Conservation (phyloP, 2,329 filamentous ascomycete species). For the Stagonosporopsis vannaccii region DNA sequence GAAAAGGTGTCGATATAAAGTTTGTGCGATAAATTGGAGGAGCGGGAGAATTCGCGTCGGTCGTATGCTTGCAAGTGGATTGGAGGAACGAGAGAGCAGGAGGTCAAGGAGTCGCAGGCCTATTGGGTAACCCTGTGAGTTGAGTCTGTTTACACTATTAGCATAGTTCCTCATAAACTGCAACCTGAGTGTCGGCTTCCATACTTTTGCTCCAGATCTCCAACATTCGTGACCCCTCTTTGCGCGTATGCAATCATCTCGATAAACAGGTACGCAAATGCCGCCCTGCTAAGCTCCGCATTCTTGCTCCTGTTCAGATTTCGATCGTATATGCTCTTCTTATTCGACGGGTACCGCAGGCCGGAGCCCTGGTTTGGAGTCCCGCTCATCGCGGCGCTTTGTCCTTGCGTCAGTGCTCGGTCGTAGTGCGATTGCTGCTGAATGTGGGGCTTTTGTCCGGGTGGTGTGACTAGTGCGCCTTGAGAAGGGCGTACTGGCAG, state of each 20-base stretch:
- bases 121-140: conserved; percentile 90
- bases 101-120: conserved; percentile 95
- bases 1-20: conserved; percentile 92
- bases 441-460: conserved; percentile 14
- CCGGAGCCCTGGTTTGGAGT: conserved; percentile 52
- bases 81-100: conserved; percentile 74
- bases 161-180: not conserved
- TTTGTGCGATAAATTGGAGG: conserved; percentile 93
- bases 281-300: conserved; percentile 87
- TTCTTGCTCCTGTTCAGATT: conserved; percentile 90
- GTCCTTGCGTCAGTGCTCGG: conserved; percentile 14
- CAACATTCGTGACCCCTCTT: conserved; percentile 85
- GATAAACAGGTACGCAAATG: conserved; percentile 94
- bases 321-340: conserved; percentile 98
- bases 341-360: conserved; percentile 87
- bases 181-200: conserved; percentile 21
- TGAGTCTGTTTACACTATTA: conserved; percentile 67
- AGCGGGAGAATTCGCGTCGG: conserved; percentile 89
- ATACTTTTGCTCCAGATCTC: conserved; percentile 90
- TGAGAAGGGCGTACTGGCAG: conserved; percentile 5
- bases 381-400: conserved; percentile 35
- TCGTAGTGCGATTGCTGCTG: conserved; percentile 14
- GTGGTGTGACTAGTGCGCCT: conserved; percentile 12
- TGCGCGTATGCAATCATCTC: conserved; percentile 98
- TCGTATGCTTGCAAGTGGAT: conserved; percentile 61